A percentile compares a stretch with the other conserved stretches of the same genome.
Evolutionary conservation across 371 early-diverging fungal genomes (phyloP).

Genomic region (Basidiobolus meristosporus): DNA sequence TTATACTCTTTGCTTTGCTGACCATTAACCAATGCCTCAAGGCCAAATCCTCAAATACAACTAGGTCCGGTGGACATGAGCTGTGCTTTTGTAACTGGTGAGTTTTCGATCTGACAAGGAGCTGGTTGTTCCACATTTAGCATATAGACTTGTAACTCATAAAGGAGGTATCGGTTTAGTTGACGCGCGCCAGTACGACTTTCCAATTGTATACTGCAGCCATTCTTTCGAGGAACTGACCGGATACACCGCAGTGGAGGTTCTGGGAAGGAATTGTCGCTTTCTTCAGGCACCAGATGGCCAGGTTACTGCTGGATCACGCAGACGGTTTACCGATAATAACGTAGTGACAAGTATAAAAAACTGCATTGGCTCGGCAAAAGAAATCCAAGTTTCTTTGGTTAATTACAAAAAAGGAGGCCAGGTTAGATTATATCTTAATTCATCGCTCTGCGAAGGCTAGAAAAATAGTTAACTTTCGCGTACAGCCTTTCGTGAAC

Average conservation of each 20-base stretch:
- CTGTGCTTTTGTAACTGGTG: constrained; percentile 26
- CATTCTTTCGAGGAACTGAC: constrained; percentile 41
- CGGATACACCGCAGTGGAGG: constrained; percentile 29
- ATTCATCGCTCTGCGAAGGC: not conserved
- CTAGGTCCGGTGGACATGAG: constrained; percentile 46
- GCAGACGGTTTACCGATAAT: constrained; percentile 34
- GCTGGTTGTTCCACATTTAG: not conserved
- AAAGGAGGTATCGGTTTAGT: no score
- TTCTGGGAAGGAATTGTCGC: constrained; percentile 41
- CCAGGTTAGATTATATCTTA: constrained; percentile 7
- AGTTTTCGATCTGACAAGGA: not conserved
- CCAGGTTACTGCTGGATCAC: constrained; percentile 19
- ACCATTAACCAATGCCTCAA: not conserved
- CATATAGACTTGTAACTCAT: no score
- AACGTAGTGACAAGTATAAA: constrained; percentile 27
- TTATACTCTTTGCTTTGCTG: no score
- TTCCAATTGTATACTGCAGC: constrained; percentile 36
- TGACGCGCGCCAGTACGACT: constrained; percentile 25
- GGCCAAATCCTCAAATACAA: constrained; percentile 33
- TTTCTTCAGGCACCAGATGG: constrained; percentile 43
- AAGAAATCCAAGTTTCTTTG: constrained; percentile 38
- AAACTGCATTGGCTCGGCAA: constrained; percentile 18
- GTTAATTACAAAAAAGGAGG: constrained; percentile 50
- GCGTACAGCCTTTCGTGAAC: constrained; percentile 44
- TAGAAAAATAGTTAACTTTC: no score